Conservation (phyloP, 164 flowering plant genomes). For the Tetracentron sinense region DNA sequence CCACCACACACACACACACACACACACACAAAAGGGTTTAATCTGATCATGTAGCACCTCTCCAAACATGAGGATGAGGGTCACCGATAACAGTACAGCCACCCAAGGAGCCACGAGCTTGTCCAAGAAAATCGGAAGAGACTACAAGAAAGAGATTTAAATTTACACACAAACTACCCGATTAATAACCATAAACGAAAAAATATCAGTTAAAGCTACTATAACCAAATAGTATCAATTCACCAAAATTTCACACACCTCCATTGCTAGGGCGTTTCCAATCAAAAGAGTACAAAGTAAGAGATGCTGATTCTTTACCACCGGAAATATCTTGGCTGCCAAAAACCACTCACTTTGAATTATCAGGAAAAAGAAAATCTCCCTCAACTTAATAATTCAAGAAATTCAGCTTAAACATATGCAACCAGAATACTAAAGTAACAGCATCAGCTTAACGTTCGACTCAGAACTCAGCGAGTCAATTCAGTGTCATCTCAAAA, state of each 20-base stretch:
- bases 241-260: not conserved
- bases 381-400: too few relatives aligned
- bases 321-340: not conserved
- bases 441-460: not conserved
- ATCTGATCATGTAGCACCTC: constrained; percentile 46
- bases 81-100: constrained; percentile 71
- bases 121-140: constrained; percentile 86
- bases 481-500: not conserved
- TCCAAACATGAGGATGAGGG: constrained; percentile 79
- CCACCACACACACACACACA: too few relatives aligned
- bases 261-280: not conserved
- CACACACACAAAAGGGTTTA: too few relatives aligned
- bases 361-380: not conserved
- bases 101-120: constrained; percentile 76
- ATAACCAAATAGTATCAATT: too few relatives aligned
- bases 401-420: not conserved
- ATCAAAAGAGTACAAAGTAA: not conserved
- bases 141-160: constrained; percentile 27
- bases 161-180: too few relatives aligned
- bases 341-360: constrained; percentile 3
- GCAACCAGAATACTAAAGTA: not conserved
- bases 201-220: not conserved
- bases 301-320: constrained; percentile 5
- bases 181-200: too few relatives aligned
- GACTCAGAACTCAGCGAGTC: not conserved